phyloP scores from a whole-genome alignment of 2,329 filamentous ascomycete species.

The Epichloe glyceriae region DNA sequence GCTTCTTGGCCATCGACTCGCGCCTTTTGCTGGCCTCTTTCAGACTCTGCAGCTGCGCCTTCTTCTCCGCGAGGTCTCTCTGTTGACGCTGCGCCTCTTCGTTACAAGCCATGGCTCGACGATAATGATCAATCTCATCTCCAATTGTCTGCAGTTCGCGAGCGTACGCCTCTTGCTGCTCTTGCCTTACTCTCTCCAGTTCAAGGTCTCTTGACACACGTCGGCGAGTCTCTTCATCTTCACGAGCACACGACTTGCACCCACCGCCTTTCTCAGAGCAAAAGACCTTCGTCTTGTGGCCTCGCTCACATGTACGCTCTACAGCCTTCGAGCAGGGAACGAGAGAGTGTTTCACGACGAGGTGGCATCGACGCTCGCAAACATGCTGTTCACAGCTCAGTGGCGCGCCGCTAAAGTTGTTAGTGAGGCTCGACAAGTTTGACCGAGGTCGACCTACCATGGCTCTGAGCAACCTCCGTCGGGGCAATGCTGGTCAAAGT shows the following conservation, averaged over 20 bases:
- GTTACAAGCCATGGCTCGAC: too few species aligned
- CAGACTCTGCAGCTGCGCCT: conserved; percentile 12
- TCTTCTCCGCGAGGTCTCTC: conserved; percentile 27
- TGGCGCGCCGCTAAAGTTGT: conserved; percentile 30
- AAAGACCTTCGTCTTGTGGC: conserved; percentile 33
- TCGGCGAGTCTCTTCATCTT: conserved; percentile 32
- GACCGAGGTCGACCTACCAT: too few species aligned
- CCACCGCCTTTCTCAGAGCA: conserved; percentile 29
- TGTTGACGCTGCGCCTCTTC: conserved; percentile 23
- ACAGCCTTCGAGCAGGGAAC: conserved; percentile 22
- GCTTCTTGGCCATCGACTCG: neutral
- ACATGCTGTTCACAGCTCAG: conserved; percentile 46
- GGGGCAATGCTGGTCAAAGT: conserved; percentile 50
- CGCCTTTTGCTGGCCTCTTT: conserved; percentile 16
- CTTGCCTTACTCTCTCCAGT: conserved; percentile 35
- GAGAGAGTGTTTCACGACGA: conserved; percentile 43
- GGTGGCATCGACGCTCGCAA: conserved; percentile 51
- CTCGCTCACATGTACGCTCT: conserved; percentile 32
- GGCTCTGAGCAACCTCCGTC: conserved; percentile 54
- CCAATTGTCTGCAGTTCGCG: conserved; percentile 33
- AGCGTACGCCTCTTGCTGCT: conserved; percentile 31
- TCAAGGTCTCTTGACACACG: conserved; percentile 32
- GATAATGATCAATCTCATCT: conserved; percentile 40
- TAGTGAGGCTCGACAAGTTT: too few species aligned
- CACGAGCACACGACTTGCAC: conserved; percentile 40